These are phyloP conservation scores for Dactylellina drechsleri DNA, from an alignment of 2,329 filamentous ascomycete species.

Conservation along the genomic window DNA sequence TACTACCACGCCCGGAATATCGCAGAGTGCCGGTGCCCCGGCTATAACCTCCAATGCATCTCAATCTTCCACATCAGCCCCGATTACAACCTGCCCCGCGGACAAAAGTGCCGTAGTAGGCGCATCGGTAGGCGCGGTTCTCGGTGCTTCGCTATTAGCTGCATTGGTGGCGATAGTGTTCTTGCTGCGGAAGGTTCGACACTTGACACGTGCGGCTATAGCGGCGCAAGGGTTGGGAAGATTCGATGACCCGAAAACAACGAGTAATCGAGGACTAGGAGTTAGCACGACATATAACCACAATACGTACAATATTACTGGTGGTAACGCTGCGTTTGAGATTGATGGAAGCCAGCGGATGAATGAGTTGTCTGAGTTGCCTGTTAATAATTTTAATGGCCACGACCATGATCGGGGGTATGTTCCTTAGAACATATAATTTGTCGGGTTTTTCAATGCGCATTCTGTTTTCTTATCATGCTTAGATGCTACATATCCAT, in stretches of 20 bases:
- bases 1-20: neutral
- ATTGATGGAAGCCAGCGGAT: slow-evolving; percentile 3
- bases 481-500: too few species aligned
- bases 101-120: neutral
- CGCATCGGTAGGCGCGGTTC: slow-evolving; percentile 11
- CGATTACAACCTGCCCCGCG: neutral
- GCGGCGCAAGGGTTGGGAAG: neutral
- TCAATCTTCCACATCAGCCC: neutral
- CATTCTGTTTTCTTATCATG: neutral
- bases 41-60: neutral
- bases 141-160: slow-evolving; percentile 2
- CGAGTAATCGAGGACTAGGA: too few species aligned
- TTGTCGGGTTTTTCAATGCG: neutral
- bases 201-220: neutral
- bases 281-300: neutral
- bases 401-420: neutral
- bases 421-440: neutral
- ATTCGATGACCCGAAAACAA: neutral
- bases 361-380: neutral
- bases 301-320: neutral
- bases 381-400: neutral
- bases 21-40: neutral
- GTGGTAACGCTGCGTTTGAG: neutral
- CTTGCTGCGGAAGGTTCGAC: neutral
- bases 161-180: neutral